Base-by-base conservation (phyloP, 306 rosid genomes). In the Vachellia collinsii region DNA sequence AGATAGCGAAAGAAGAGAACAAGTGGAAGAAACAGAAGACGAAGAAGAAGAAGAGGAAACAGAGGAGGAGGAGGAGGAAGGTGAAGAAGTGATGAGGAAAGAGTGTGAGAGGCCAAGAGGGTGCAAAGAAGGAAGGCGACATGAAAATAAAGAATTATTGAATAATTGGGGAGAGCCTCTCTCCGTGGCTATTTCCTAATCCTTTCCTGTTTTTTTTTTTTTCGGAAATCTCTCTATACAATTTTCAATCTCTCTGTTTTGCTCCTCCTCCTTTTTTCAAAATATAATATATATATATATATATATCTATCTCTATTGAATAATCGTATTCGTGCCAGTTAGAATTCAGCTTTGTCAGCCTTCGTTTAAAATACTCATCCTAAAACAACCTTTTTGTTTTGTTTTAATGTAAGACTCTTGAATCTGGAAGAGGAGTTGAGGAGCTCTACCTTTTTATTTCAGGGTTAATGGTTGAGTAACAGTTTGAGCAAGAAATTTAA, bases 91-190 rank as follows among this genome's bases (percentile, higher is more conserved):
- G 70, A 92, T 84, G 79, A 84, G 69, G 51, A 85, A 81, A 58
- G 86, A 86, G 69, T 78, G 66, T 69, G 91, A 76, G 77, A 87
- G 87, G 51, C 86, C 73, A 79, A 82, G 91, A 19, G 85, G 93
- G 72, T 89, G 92, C 93, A 92, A 89, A 69, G 93, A 88, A 48
- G 56, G 74, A 3, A 88, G 83, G 8, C 87, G 89, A n/a, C 80
- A 77, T 39, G 96, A 87, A 79, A 82, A 86, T 69, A 85, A 76
- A 20, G 77, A 83, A n/a, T 63, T 86, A 36, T 63, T 85, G 37
- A 34, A 16, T 3, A 85, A 84, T 53, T 85, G 94, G 90, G 77
- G 82, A 1, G 89, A 90, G 68, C 82, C 91, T 50, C 68, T 84
- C 44, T 87, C 86, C 90, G 91, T 94, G 74, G 85, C 89, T 81